Conservation (phyloP, 2,329 filamentous ascomycete species). For the Torrubiellomyces zombiae region DNA sequence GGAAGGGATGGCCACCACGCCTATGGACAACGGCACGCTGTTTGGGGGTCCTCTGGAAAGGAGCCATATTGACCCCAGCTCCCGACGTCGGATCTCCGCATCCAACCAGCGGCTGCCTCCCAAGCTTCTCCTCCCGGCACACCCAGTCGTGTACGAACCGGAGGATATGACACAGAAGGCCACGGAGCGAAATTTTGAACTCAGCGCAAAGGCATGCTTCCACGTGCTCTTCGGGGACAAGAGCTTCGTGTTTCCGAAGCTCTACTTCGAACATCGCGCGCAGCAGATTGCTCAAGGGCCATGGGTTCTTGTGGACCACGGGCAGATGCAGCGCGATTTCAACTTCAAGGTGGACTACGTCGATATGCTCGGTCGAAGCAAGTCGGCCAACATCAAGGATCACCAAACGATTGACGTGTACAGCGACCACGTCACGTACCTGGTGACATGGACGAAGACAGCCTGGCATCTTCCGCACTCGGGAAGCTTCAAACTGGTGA, state of each 20-base stretch:
- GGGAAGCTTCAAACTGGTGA: conserved; percentile 63
- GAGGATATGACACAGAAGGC: conserved; percentile 61
- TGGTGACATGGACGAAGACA: conserved; percentile 44
- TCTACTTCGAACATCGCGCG: conserved; percentile 71
- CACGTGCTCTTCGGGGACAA: conserved; percentile 95
- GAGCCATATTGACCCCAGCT: conserved; percentile 16
- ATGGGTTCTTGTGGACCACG: conserved; percentile 58
- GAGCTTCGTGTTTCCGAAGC: conserved; percentile 79
- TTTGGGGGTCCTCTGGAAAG: conserved; percentile 19
- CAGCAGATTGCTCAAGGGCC: conserved; percentile 72
- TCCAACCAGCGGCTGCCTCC: conserved; percentile 26
- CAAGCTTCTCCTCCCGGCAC: conserved; percentile 68
- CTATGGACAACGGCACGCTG: conserved; percentile 38
- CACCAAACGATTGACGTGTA: conserved; percentile 74
- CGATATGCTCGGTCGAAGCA: conserved; percentile 46
- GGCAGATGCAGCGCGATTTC: conserved; percentile 61
- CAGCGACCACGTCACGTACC: conserved; percentile 56
- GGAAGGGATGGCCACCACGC: conserved; percentile 46
- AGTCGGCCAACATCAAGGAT: conserved; percentile 52
- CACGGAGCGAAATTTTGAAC: conserved; percentile 69
- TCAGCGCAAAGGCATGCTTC: conserved; percentile 87
- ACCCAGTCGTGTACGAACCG: conserved; percentile 71
- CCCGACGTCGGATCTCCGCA: conserved; percentile 18
- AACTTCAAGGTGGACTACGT: conserved; percentile 57
- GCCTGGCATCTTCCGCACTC: conserved; percentile 77